Evolutionary conservation across 345 rosid species (phyloP), one percentile per base, ranked within the genome.

Genomic region (Pelargonium nanum): DNA sequence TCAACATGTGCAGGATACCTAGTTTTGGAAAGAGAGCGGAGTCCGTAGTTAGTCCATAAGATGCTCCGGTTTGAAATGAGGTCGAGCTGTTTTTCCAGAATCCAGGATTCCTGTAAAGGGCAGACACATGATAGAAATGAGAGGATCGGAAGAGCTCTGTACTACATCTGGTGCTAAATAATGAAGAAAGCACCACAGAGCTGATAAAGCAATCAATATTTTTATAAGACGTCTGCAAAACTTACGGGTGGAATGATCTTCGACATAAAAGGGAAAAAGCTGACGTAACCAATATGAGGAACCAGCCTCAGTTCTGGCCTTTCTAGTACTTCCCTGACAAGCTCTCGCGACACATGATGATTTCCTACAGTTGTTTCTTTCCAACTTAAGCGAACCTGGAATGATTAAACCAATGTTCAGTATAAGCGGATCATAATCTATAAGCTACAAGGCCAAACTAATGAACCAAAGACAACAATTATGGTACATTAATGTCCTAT

Each of bases 241-340:
- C 99, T 89, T 79, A 89, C 97, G 57, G 87, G 66, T 56, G 97
- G 96, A 71, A 93, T 93, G 60, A 89, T 80, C 72, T 68, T 87
- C 67, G 75, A 68, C 67, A 93, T 93, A 75, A 93, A 93, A 8
- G 97, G 99, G 65, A 93, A 89, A 73, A 93, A 86, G 86, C 94
- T 87, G 72, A 83, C 94, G 57, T 87, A 89, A 55, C 99, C 99
- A 25, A 93, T 69, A 63, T 93, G 96, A 70, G 96, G 96, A 77
- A 87, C 96, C 57, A 87, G 72, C 75, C 86, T 84, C 78, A 73
- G 69, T 62, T 75, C 77, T 19, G 97, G 96, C 62, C 22, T 73
- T 71, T 72, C 94, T 48, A 77, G 48, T 21, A 84, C 94, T 66
- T 93, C 94, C 68, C 90, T 84, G 26, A 89, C 84, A 63, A 93